phyloP scores from a whole-genome alignment of 2,329 filamentous ascomycete genomes.

The Aspergillus clavatus region DNA sequence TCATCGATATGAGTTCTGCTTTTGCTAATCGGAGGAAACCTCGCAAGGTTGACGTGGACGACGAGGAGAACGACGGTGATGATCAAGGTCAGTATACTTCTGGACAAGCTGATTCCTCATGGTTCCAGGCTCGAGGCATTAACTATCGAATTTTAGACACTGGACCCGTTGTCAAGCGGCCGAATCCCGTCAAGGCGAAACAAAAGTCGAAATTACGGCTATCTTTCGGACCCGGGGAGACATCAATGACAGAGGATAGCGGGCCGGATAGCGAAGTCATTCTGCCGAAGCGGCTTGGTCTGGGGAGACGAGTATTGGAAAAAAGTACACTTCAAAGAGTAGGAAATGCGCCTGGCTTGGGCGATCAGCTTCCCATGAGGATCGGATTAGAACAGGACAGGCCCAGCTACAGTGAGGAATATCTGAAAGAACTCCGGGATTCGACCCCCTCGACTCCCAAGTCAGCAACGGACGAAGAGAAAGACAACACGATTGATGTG shows the following conservation, averaged over 20 bases:
- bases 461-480: conserved; percentile 31
- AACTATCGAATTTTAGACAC: conserved; percentile 35
- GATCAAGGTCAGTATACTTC: conserved; percentile 39
- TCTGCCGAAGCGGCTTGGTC: conserved; percentile 55
- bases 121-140: background rate
- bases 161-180: conserved; percentile 51
- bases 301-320: conserved; percentile 62
- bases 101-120: background rate
- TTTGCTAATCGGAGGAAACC: conserved; percentile 61
- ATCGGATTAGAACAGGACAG: conserved; percentile 61
- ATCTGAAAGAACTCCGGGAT: conserved; percentile 76
- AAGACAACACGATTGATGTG: conserved; percentile 53
- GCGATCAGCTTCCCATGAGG: conserved; percentile 54
- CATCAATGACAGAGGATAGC: conserved; percentile 51
- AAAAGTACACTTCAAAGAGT: conserved; percentile 60
- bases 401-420: conserved; percentile 80
- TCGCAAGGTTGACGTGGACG: conserved; percentile 70
- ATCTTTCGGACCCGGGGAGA: conserved; percentile 66
- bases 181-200: conserved; percentile 47
- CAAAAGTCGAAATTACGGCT: conserved; percentile 72
- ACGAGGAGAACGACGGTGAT: conserved; percentile 46
- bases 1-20: conserved; percentile 51
- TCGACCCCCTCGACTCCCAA: conserved; percentile 80
- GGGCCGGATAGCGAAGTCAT: conserved; percentile 52
- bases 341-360: conserved; percentile 41